These are phyloP conservation scores for Trichosporon asahii DNA, from an alignment of 1,284 basidiomycete species.

Conservation along the genomic window DNA sequence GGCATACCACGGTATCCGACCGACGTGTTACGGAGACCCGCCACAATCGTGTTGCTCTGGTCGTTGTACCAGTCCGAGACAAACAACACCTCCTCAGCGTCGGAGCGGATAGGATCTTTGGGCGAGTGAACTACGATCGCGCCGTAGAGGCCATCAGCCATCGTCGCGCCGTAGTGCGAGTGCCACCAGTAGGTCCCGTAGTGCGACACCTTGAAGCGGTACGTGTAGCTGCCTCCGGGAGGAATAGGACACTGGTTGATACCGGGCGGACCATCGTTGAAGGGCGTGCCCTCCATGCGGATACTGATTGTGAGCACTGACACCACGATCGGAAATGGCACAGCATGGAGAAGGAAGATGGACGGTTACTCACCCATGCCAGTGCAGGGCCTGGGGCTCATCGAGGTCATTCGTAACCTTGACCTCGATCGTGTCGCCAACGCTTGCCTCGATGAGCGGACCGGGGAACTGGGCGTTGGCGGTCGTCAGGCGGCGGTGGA, in stretches of 20 bases:
- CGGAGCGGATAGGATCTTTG: conserved; percentile 30
- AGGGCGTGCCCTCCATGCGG: background rate
- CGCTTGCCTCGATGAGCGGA: conserved; percentile 37
- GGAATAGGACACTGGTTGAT: conserved; percentile 57
- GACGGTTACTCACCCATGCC: conserved; percentile 33
- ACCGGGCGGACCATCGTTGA: conserved; percentile 40
- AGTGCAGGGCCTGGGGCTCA: conserved; percentile 32
- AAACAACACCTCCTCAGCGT: conserved; percentile 31
- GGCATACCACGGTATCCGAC: conserved; percentile 13
- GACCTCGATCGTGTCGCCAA: conserved; percentile 34
- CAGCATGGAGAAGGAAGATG: too few relatives aligned
- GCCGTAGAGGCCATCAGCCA: conserved; percentile 36
- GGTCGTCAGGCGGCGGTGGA: background rate
- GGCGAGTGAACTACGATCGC: conserved; percentile 33
- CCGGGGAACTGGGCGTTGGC: conserved; percentile 16
- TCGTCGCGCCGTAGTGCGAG: conserved; percentile 34
- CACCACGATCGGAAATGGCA: too few relatives aligned
- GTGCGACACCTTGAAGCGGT: conserved; percentile 42
- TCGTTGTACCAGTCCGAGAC: conserved; percentile 38
- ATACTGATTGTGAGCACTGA: background rate
- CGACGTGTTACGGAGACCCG: conserved; percentile 17
- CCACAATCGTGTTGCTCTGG: conserved; percentile 27
- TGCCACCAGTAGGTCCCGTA: conserved; percentile 42
- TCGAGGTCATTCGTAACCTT: conserved; percentile 34
- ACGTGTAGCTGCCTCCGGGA: conserved; percentile 55